Evolutionary conservation across 2,329 filamentous ascomycete species (phyloP).

Genomic region (Fusarium cicatricum): DNA sequence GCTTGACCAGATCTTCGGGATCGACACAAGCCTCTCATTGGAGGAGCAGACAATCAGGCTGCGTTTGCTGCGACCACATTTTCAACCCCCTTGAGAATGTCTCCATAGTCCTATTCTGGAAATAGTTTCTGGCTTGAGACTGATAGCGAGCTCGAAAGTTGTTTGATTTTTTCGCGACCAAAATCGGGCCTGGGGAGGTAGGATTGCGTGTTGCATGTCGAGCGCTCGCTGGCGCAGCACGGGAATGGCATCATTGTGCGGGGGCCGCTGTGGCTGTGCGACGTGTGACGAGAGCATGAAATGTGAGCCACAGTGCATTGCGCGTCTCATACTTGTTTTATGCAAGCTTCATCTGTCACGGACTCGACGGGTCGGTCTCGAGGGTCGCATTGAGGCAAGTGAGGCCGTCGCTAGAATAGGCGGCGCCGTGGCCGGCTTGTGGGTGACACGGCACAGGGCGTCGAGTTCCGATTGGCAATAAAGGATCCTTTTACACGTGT

Average conservation of each 20-base stretch:
- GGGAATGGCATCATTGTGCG: constrained; percentile 1
- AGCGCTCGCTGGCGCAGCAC: background rate
- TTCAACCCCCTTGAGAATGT: constrained; percentile 13
- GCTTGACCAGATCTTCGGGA: background rate
- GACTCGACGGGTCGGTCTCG: background rate
- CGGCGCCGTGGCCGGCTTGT: no score
- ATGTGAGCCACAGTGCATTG: background rate
- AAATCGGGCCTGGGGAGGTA: background rate
- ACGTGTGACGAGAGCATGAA: background rate
- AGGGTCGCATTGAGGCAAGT: no score
- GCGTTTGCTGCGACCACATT: constrained; percentile 5
- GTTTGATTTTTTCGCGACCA: constrained; percentile 24
- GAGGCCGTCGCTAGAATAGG: no score
- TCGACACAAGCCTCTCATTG: background rate
- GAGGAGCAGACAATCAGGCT: constrained; percentile 13
- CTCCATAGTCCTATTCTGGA: background rate
- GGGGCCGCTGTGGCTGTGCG: background rate
- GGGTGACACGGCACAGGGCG: no score
- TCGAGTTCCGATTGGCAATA: no score
- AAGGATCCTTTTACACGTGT: no score
- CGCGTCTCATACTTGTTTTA: background rate
- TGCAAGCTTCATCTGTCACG: background rate
- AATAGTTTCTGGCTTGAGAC: background rate
- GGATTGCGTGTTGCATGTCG: background rate
- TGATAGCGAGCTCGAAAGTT: background rate